Evolutionary conservation across 208 protist species (phyloP).

Genomic region (Trypanosomatidae sp.): DNA sequence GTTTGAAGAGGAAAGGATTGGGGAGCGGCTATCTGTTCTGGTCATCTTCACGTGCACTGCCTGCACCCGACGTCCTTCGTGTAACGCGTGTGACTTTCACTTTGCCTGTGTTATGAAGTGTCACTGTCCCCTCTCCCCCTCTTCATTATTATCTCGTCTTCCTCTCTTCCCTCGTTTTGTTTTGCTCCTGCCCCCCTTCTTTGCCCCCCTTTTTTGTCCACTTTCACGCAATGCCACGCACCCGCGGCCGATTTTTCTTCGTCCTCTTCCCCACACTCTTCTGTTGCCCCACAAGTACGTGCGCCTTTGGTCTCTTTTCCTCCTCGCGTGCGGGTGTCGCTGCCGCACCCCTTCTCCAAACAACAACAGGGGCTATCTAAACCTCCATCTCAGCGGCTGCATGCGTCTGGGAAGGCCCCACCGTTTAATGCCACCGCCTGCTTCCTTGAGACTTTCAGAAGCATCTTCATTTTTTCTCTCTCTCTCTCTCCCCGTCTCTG

Average conservation of each 20-base stretch:
- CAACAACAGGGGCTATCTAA: background rate
- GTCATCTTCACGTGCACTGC: background rate
- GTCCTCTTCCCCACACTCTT: background rate
- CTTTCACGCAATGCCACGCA: background rate
- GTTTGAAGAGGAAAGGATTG: background rate
- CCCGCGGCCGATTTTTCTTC: background rate
- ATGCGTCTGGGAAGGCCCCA: background rate
- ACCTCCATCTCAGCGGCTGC: background rate
- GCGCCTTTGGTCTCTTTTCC: background rate
- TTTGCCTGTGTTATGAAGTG: background rate
- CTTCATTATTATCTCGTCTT: too few species aligned
- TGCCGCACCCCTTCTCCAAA: background rate
- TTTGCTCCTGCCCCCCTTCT: background rate
- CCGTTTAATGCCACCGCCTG: background rate
- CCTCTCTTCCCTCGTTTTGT: background rate
- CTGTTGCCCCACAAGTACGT: background rate
- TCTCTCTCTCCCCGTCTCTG: background rate
- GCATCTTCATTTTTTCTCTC: background rate
- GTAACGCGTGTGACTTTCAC: background rate
- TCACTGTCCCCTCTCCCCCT: background rate
- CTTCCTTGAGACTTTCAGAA: background rate
- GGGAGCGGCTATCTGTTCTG: background rate
- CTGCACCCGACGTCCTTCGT: background rate
- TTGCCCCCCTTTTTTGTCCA: constrained; percentile 1
- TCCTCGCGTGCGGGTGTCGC: background rate